A percentile compares a stretch with the other conserved stretches of the same genome.
phyloP scores from a whole-genome alignment of 192 early-diverging fungal species.

The Pilaira anomala region DNA sequence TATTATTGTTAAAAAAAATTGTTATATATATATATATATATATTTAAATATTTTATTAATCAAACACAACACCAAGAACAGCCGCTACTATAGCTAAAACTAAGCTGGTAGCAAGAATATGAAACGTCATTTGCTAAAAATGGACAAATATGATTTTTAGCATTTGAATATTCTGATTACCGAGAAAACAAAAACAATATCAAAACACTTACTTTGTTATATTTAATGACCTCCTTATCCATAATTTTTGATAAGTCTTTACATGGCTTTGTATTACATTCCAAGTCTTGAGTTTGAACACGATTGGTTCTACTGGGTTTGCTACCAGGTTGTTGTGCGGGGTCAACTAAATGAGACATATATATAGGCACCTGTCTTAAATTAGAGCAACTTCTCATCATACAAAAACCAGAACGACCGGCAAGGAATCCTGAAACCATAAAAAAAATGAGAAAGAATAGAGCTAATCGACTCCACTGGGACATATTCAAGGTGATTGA shows the following conservation, averaged over 20 bases:
- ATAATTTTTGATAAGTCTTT: background rate
- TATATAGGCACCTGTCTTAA: constrained; percentile 22
- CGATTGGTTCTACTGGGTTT: too few species aligned
- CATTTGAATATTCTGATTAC: too few species aligned
- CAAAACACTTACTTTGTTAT: too few species aligned
- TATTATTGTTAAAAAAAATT: too few species aligned
- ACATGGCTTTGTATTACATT: background rate
- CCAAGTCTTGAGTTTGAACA: background rate
- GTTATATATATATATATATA: too few species aligned
- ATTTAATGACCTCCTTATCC: constrained; percentile 19
- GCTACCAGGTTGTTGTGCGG: background rate
- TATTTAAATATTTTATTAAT: too few species aligned
- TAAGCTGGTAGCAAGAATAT: background rate
- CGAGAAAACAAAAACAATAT: too few species aligned
- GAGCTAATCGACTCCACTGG: constrained; percentile 16
- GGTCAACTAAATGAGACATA: background rate
- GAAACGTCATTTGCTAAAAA: constrained; percentile 15
- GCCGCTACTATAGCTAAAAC: constrained; percentile 3
- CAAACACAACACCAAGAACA: background rate
- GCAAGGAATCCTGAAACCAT: constrained; percentile 11
- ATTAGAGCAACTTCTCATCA: background rate
- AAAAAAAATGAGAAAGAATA: constrained; percentile 16
- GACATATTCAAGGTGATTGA: constrained; percentile 17
- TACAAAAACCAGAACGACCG: constrained; percentile 23
- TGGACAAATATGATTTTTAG: background rate